phyloP scores from a whole-genome alignment of 1,284 basidiomycete genomes.

The Cryptococcus floricola region DNA sequence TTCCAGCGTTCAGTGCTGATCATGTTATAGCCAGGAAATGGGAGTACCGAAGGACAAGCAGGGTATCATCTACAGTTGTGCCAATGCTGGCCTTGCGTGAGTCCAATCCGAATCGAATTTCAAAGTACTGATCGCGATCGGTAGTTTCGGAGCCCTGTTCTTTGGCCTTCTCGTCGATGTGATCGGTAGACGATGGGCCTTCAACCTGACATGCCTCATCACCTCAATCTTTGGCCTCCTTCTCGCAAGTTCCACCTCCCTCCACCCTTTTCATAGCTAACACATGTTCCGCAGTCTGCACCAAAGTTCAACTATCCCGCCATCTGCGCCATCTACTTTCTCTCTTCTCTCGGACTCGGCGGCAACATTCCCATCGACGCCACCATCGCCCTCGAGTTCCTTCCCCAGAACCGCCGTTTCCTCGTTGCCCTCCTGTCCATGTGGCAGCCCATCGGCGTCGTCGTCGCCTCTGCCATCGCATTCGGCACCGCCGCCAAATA shows the following conservation, averaged over 20 bases:
- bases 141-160: conserved; percentile 16
- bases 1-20: no score
- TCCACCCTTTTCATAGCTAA: conserved; percentile 53
- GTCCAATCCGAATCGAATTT: conserved; percentile 55
- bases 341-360: conserved; percentile 53
- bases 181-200: conserved; percentile 57
- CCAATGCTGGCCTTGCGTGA: conserved; percentile 56
- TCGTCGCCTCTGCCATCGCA: conserved; percentile 58
- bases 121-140: conserved; percentile 34
- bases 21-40: conserved; percentile 16
- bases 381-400: conserved; percentile 64
- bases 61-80: conserved; percentile 59
- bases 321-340: conserved; percentile 42
- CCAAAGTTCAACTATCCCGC: conserved; percentile 41
- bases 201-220: conserved; percentile 70
- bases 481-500: conserved; percentile 47
- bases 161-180: conserved; percentile 35
- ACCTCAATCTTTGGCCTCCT: conserved; percentile 62
- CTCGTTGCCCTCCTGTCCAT: conserved; percentile 46
- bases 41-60: conserved; percentile 19
- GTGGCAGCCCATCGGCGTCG: conserved; percentile 53
- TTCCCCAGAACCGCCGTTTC: conserved; percentile 50
- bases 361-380: conserved; percentile 62
- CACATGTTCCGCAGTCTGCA: conserved; percentile 20
- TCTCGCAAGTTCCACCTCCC: conserved; percentile 48